Conservation (phyloP, 2,329 filamentous ascomycete genomes). For the Balansia obtecta region DNA sequence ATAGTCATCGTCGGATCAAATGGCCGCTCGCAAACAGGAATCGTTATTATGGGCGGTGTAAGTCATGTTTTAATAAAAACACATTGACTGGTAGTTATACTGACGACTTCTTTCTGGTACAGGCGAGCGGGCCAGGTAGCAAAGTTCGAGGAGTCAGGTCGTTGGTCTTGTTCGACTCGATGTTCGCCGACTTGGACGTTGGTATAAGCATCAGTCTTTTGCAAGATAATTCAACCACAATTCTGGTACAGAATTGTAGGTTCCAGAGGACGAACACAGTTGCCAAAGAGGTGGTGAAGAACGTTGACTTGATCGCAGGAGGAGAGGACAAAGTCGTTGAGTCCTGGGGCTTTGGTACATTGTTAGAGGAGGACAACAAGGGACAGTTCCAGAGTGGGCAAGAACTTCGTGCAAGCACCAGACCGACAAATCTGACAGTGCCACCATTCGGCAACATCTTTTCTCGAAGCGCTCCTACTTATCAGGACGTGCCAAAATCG, state of each 20-base stretch:
- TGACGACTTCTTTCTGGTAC: not conserved
- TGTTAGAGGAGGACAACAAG: not conserved
- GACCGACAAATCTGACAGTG: not conserved
- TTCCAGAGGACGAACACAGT: not conserved
- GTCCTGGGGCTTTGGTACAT: conserved; percentile 1
- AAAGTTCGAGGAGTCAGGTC: conserved; percentile 11
- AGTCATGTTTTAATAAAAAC: not conserved
- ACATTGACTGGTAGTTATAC: no score
- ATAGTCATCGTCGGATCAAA: conserved; percentile 27
- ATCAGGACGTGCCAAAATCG: not conserved
- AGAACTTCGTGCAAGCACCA: not conserved
- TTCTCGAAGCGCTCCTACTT: not conserved
- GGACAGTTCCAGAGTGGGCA: not conserved
- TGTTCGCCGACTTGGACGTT: not conserved
- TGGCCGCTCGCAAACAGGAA: conserved; percentile 4
- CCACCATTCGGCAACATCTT: not conserved
- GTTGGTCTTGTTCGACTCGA: not conserved
- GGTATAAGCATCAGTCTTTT: conserved; percentile 3
- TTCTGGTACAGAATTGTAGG: conserved; percentile 7
- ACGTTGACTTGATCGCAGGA: not conserved
- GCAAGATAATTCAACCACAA: conserved; percentile 8
- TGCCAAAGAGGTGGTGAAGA: not conserved
- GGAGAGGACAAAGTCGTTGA: not conserved
- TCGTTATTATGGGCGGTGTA: not conserved
- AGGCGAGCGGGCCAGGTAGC: not conserved